Base-by-base conservation (phyloP, 2,329 filamentous ascomycete genomes). In the Phaeosphaeriaceae sp. region DNA sequence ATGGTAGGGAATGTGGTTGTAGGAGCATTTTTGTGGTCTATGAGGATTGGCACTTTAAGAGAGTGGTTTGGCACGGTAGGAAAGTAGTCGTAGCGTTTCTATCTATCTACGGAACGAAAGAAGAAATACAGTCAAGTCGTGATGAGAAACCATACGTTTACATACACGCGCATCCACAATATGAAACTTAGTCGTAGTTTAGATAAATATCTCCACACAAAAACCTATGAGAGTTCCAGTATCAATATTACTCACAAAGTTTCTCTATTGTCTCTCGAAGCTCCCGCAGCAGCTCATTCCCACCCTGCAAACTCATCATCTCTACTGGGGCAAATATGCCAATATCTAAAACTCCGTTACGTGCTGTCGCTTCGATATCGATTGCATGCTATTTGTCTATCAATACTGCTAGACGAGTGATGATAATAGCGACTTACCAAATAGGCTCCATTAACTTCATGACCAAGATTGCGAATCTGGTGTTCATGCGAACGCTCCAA, bases 291-390 rank as follows among this genome's bases (percentile, higher is more conserved):
- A 77, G 38, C n/a, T 51, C 58, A 53, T 75, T 63, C 3, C 72
- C 74, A 30, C 66, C 61, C 4, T 68, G 52, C 40, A 77, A 52
- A 18, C 64, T 62, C 33, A 82, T 28, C 73, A 81, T 75, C 6
- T 70, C 70, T 32, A 67, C 67, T 4, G 77, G 75, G 16, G 73
- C 77, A 66, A 84, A 85, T 6, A 83, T 60, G 12, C 82, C 82
- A 34, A 84, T 70, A 56, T 81, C 78, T 48, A 86, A 63, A 5
- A 58, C 65, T n/a, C 78, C 77, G 29, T 77, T 65, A 6, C 73
- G 66, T 15, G 84, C 65, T 7, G 80, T 80, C 7, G 78, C 77
- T 69, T 85, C 83, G 11, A 85, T 62, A 61, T 86, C 83, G 21
- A 85, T 58, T 8, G 81, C 75, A 55, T 80, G 74, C 79, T 83